These are phyloP conservation scores for Nannochloropsis salina DNA, from an alignment of 108 stramenopile genomes.

Conservation along the genomic window DNA sequence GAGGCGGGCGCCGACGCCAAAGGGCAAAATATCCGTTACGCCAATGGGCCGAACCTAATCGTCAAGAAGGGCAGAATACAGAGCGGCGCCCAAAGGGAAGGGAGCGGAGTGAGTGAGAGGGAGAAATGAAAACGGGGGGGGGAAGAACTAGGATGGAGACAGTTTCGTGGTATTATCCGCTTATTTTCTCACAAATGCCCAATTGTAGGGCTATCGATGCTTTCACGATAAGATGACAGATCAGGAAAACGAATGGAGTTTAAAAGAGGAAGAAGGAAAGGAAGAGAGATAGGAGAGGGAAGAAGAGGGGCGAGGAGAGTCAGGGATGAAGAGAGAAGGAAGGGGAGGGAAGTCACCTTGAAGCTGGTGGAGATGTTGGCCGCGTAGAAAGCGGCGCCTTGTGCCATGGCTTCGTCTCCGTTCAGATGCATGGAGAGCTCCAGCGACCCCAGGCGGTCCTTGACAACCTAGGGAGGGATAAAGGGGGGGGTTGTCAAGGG, in stretches of 20 bases:
- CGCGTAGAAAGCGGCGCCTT: slow-evolving; percentile 96
- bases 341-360: slow-evolving; percentile 66
- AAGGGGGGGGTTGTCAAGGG: background rate
- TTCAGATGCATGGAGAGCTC: slow-evolving; percentile 96
- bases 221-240: too few species aligned
- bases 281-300: background rate
- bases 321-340: background rate
- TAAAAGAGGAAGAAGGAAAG: too few species aligned
- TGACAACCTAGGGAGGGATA: background rate
- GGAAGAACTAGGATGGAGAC: background rate
- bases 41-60: background rate
- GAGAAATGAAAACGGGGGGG: slow-evolving; percentile 91
- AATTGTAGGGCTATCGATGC: too few species aligned
- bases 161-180: too few species aligned
- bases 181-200: too few species aligned
- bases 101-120: background rate
- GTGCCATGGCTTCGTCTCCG: slow-evolving; percentile 95
- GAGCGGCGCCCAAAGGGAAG: background rate
- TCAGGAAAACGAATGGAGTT: too few species aligned
- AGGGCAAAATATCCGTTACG: background rate
- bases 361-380: slow-evolving; percentile 94
- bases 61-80: background rate
- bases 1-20: background rate
- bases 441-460: slow-evolving; percentile 35
- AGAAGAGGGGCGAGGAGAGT: background rate